Base-by-base conservation (phyloP, 495 filamentous ascomycete species). In the Patellaria atrata region DNA sequence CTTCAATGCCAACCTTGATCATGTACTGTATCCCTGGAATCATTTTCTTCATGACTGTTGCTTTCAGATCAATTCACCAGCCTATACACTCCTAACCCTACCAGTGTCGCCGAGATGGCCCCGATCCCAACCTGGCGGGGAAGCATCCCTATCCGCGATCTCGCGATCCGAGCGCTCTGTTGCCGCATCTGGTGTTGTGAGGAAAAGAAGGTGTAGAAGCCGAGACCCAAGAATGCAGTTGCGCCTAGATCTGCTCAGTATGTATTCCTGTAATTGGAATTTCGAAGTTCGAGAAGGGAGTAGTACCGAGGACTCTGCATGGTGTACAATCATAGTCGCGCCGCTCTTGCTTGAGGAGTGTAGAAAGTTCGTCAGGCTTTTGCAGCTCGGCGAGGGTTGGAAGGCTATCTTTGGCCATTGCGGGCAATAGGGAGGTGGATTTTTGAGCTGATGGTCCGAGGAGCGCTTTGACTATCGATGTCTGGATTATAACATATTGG, bases 211-310 rank as follows among this genome's bases (percentile, higher is more conserved):
- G 73, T 85, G 62, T 92, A 96, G 4, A 70, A 71, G 10, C 82
- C 87, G 30, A 94, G 74, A n/a, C 85, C 86, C 27, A 89, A 62
- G 44, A 94, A 93, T 11, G 80, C 85, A 21, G 75, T 70, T 34
- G 76, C 74, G 13, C 87, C 87, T 91, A 40, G 49, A 37, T 12
- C 17, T 6, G 16, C 29, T 19, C 0, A 34, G 25, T 23, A 6
- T 13, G 16, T 22, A 34, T 8, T 34, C 13, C 15, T 9, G 18
- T 11, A 5, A 2, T 1, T 22, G 20, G 10, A 31, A 12, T 31
- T 12, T n/a, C 11, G 2, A 12, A 8, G 27, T 21, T 32, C 19
- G 5, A 37, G 23, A 23, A 26, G 11, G 25, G 11, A 22, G 13
- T 39, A 43, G n/a, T 41, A 58, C 57, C 57, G 33, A 61, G 50